Conservation (phyloP, 1,284 basidiomycete genomes). For the Sporisorium exsertum region DNA sequence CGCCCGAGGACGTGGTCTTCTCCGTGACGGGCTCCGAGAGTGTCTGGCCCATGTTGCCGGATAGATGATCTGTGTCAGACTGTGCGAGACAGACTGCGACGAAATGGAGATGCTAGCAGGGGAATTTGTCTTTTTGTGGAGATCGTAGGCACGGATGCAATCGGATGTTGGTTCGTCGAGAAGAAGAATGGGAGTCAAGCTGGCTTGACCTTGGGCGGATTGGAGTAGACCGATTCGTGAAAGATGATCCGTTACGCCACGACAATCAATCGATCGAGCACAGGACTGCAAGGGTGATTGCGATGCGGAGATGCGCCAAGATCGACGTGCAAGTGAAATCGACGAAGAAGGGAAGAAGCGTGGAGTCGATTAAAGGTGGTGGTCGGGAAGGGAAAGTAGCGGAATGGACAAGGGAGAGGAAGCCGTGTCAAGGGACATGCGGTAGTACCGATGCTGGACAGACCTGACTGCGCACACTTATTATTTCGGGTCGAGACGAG, state of each 20-base stretch:
- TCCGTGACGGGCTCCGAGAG: slow-evolving; percentile 77
- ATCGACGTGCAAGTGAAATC: neutral
- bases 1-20: slow-evolving; percentile 82
- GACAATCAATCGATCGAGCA: neutral
- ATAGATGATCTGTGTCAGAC: slow-evolving; percentile 1
- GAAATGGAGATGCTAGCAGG: neutral
- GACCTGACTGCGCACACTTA: too few species aligned
- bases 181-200: neutral
- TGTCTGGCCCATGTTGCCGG: slow-evolving; percentile 70
- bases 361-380: too few species aligned
- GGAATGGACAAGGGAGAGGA: too few species aligned
- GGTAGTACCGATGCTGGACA: too few species aligned
- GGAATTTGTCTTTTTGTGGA: neutral
- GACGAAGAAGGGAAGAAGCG: neutral
- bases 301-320: neutral
- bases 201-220: neutral
- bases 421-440: too few species aligned
- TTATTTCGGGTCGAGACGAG: too few species aligned
- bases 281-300: neutral
- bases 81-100: slow-evolving; percentile 12
- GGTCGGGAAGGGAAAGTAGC: too few species aligned
- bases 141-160: neutral
- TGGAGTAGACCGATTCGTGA: neutral
- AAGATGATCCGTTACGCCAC: neutral
- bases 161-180: neutral